Evolutionary conservation across 202 grass and related monocot genomes (phyloP).

Genomic region (Setaria italica): DNA sequence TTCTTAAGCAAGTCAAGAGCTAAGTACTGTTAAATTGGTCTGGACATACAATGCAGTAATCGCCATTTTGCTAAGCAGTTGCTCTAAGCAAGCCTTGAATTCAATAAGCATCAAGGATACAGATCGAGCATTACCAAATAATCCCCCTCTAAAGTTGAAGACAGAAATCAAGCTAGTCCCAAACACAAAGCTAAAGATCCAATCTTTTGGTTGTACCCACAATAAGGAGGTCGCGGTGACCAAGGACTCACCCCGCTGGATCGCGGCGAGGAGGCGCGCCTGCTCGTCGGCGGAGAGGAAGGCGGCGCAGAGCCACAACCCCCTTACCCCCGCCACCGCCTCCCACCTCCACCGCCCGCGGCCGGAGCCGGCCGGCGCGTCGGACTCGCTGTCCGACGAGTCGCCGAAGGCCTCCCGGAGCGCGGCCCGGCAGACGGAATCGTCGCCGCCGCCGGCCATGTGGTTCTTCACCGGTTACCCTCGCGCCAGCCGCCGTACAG

Average conservation of each 20-base stretch:
- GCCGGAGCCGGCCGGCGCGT: background rate
- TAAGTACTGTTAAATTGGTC: background rate
- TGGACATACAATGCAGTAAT: background rate
- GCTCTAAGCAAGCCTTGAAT: background rate
- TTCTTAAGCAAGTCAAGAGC: background rate
- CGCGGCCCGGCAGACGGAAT: constrained; percentile 26
- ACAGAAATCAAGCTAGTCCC: background rate
- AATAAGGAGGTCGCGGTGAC: background rate
- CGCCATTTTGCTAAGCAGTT: background rate
- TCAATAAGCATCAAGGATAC: background rate
- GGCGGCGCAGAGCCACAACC: constrained; percentile 69
- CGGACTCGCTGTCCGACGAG: constrained; percentile 50
- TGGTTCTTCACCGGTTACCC: background rate
- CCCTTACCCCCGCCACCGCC: constrained; percentile 50
- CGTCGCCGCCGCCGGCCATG: constrained; percentile 37
- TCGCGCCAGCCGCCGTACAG: background rate
- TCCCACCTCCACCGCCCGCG: constrained; percentile 51
- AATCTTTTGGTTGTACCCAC: background rate
- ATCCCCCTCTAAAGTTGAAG: constrained; percentile 9
- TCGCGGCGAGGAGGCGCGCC: constrained; percentile 57
- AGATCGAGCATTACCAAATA: background rate
- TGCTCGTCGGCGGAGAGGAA: constrained; percentile 71
- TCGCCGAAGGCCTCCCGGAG: constrained; percentile 71
- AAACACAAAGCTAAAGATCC: background rate
- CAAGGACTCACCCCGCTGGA: constrained; percentile 50